Percentiles rank a stretch among this genome's conserved stretches.
These are phyloP conservation scores for Aspergillus sojae DNA, from an alignment of 2,329 filamentous ascomycete species.

Conservation along the genomic window DNA sequence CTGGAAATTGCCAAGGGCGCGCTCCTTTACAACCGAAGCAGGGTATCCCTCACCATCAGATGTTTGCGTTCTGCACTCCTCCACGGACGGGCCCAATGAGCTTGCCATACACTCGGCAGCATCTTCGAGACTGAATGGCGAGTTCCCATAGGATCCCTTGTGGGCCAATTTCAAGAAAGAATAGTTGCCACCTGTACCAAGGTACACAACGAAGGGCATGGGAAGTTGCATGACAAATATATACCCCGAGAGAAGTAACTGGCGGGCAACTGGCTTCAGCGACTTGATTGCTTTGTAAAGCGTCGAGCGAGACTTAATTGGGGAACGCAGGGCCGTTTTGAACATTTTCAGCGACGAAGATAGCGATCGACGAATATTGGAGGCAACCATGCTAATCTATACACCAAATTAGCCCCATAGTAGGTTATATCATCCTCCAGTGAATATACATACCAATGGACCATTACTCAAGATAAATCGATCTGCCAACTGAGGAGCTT, in stretches of 20 bases:
- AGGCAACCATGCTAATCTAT: constrained; percentile 45
- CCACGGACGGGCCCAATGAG: constrained; percentile 53
- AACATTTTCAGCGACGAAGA: constrained; percentile 54
- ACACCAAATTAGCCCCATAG: constrained; percentile 1
- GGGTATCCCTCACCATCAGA: constrained; percentile 41
- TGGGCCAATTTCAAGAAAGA: constrained; percentile 51
- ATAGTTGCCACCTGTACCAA: constrained; percentile 53
- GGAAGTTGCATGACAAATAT: constrained; percentile 59
- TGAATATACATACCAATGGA: constrained; percentile 49
- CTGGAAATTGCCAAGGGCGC: constrained; percentile 51
- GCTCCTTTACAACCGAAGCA: constrained; percentile 40
- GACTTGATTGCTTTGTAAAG: constrained; percentile 48
- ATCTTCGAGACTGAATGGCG: constrained; percentile 34
- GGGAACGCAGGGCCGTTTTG: constrained; percentile 49
- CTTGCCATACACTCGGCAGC: constrained; percentile 54
- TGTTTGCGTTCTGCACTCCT: constrained; percentile 45
- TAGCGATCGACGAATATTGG: constrained; percentile 46
- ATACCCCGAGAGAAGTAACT: constrained; percentile 56
- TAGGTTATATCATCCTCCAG: not conserved
- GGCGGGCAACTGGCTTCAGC: constrained; percentile 51
- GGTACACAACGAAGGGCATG: constrained; percentile 44
- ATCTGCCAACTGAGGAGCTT: constrained; percentile 58
- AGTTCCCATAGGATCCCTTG: constrained; percentile 38
- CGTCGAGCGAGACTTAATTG: constrained; percentile 47
- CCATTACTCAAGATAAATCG: constrained; percentile 59